A percentile compares a stretch with the other conserved stretches of the same genome.
These are phyloP conservation scores for Hanseniaspora clermontiae DNA, from an alignment of 805 yeast genomes.

Conservation along the genomic window DNA sequence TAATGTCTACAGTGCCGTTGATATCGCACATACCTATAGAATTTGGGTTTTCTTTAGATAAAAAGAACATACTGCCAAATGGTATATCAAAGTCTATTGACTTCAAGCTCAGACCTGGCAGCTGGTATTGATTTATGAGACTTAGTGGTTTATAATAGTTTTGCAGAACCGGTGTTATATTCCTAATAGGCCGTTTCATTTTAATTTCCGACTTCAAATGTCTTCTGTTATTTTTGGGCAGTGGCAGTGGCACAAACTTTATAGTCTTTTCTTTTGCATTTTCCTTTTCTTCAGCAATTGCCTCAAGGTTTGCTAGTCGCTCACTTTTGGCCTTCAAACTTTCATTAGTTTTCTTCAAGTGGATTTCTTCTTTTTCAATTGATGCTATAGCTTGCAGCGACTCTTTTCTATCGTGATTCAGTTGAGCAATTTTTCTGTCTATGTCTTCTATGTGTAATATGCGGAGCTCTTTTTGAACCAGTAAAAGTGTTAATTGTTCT, in stretches of 20 bases:
- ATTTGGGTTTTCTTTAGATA: neutral
- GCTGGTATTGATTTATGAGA: constrained; percentile 35
- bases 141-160: constrained; percentile 52
- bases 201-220: constrained; percentile 1
- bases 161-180: constrained; percentile 50
- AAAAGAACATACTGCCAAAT: constrained; percentile 63
- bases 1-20: neutral
- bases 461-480: constrained; percentile 52
- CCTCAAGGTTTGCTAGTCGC: constrained; percentile 14
- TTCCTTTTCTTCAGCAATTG: constrained; percentile 6
- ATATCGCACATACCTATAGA: neutral
- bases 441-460: constrained; percentile 53
- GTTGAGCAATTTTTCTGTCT: constrained; percentile 42
- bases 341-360: constrained; percentile 33
- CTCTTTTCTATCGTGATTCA: constrained; percentile 39
- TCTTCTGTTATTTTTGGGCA: constrained; percentile 23
- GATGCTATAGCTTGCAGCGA: constrained; percentile 48
- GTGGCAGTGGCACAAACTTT: constrained; percentile 19
- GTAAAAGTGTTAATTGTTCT: constrained; percentile 41
- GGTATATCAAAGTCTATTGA: constrained; percentile 61
- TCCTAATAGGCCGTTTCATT: constrained; percentile 26
- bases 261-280: constrained; percentile 16
- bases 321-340: constrained; percentile 23
- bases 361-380: constrained; percentile 48
- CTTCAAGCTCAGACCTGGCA: constrained; percentile 43